Evolutionary conservation across 2,329 filamentous ascomycete species (phyloP).

Genomic region (Alternaria gaisen): DNA sequence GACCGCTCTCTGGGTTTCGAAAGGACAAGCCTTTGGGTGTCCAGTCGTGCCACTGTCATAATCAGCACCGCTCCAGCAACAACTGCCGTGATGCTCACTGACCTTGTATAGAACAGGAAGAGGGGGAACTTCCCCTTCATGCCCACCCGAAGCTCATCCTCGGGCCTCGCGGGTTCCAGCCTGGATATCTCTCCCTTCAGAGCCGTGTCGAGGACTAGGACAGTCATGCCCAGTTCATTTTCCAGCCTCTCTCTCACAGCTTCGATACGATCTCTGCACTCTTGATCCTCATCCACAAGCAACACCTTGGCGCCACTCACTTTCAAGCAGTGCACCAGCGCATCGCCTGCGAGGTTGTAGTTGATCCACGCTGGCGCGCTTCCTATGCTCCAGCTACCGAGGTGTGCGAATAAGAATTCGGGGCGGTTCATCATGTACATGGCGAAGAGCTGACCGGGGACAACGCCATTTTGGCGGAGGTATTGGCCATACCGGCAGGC

Average conservation of each 20-base stretch:
- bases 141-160: slow-evolving; percentile 63
- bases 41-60: slow-evolving; percentile 73
- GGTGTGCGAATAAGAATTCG: slow-evolving; percentile 72
- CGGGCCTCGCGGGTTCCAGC: slow-evolving; percentile 61
- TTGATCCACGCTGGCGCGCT: slow-evolving; percentile 76
- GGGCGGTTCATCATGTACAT: slow-evolving; percentile 74
- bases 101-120: slow-evolving; percentile 75
- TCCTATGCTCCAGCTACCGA: slow-evolving; percentile 71
- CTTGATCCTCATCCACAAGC: slow-evolving; percentile 58
- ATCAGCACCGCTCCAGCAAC: slow-evolving; percentile 16
- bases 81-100: slow-evolving; percentile 15
- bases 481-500: slow-evolving; percentile 52
- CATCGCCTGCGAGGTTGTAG: slow-evolving; percentile 70
- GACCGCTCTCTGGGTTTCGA: slow-evolving; percentile 63
- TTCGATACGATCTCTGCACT: slow-evolving; percentile 66
- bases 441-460: slow-evolving; percentile 68
- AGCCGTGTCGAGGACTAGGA: slow-evolving; percentile 62
- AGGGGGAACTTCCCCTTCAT: slow-evolving; percentile 65
- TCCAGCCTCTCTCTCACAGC: slow-evolving; percentile 59
- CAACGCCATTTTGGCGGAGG: slow-evolving; percentile 59
- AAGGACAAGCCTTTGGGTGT: slow-evolving; percentile 74
- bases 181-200: slow-evolving; percentile 59
- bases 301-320: slow-evolving; percentile 62
- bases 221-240: slow-evolving; percentile 66
- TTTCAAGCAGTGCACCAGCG: slow-evolving; percentile 71